Evolutionary conservation across 192 early-diverging fungal genomes (phyloP).

Genomic region (Diversispora epigaea): DNA sequence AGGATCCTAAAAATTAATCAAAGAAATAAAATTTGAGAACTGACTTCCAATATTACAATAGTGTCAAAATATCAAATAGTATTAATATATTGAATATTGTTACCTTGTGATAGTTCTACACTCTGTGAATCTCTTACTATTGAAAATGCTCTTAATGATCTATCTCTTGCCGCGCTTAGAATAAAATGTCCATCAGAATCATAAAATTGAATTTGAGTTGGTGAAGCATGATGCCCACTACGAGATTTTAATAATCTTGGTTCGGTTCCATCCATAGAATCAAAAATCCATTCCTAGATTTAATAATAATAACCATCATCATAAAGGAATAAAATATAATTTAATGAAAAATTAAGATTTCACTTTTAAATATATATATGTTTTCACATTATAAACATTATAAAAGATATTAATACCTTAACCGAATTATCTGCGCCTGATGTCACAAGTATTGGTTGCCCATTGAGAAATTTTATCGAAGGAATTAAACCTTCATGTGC

Average conservation of each 20-base stretch:
- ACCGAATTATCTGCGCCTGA: conserved; percentile 89
- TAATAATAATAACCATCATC: neutral
- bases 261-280: conserved; percentile 68
- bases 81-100: neutral
- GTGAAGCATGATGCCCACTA: conserved; percentile 84
- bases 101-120: conserved; percentile 82
- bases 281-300: conserved; percentile 89
- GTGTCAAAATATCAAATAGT: neutral
- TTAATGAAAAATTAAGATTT: too few species aligned
- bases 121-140: conserved; percentile 82
- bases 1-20: conserved; percentile 40
- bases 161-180: conserved; percentile 81
- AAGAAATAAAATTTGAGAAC: neutral
- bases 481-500: conserved; percentile 82
- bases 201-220: conserved; percentile 77
- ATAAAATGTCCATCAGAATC: conserved; percentile 70
- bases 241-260: conserved; percentile 82
- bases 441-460: conserved; percentile 85
- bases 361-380: too few species aligned
- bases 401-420: conserved; percentile 49
- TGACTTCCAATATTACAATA: neutral
- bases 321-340: neutral
- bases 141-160: conserved; percentile 78
- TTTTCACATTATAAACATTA: too few species aligned
- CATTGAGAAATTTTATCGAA: conserved; percentile 75